phyloP scores from a whole-genome alignment of 768 basidiomycete species.

The Pulveroboletus sp. region DNA sequence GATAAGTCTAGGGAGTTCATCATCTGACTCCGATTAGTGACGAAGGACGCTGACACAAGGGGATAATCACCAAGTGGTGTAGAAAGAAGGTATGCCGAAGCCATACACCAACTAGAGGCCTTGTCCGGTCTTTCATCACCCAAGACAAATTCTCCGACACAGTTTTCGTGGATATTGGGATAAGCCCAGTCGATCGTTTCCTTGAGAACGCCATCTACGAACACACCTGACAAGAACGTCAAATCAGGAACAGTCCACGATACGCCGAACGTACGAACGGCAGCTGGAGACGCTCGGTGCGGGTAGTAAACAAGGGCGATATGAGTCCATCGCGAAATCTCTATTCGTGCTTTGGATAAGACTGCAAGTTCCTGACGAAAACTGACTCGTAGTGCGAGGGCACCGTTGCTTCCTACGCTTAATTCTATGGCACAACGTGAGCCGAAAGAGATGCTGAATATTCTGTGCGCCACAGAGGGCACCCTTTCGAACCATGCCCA shows the following conservation, averaged over 20 bases:
- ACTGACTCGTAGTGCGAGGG: slow-evolving; percentile 44
- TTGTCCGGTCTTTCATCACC: slow-evolving; percentile 47
- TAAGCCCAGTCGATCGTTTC: slow-evolving; percentile 63
- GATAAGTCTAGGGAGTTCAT: slow-evolving; percentile 68
- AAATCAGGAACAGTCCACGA: not conserved
- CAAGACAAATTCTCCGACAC: slow-evolving; percentile 42
- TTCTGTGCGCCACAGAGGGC: slow-evolving; percentile 29
- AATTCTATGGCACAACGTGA: slow-evolving; percentile 38
- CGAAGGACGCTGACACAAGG: not conserved
- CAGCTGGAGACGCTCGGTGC: slow-evolving; percentile 48
- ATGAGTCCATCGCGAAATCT: slow-evolving; percentile 68
- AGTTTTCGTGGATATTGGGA: slow-evolving; percentile 44
- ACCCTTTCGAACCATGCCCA: slow-evolving; percentile 49
- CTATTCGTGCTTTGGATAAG: slow-evolving; percentile 44
- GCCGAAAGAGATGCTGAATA: slow-evolving; percentile 36
- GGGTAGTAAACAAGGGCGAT: slow-evolving; percentile 63
- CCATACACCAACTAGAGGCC: slow-evolving; percentile 54
- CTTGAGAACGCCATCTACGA: slow-evolving; percentile 64
- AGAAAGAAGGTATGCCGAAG: slow-evolving; percentile 59
- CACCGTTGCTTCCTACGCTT: slow-evolving; percentile 50
- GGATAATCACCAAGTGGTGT: slow-evolving; percentile 47
- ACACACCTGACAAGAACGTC: slow-evolving; percentile 47
- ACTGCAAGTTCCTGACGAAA: slow-evolving; percentile 36
- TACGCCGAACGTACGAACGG: slow-evolving; percentile 47
- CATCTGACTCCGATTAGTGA: slow-evolving; percentile 38